Base-by-base conservation (phyloP, 2,329 filamentous ascomycete genomes). In the Penicillium sp. region DNA sequence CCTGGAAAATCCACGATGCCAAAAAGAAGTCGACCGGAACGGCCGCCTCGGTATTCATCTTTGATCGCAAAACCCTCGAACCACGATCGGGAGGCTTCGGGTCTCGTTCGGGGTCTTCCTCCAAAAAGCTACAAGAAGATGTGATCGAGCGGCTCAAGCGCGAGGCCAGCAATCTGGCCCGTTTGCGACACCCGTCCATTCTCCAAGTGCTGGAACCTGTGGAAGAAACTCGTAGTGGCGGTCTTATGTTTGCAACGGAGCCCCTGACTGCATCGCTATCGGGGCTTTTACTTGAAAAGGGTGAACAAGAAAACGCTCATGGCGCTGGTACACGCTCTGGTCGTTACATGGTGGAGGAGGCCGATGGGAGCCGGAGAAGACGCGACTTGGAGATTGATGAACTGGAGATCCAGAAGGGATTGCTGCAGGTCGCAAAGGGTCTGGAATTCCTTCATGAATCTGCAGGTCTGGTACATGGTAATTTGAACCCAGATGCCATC, bases 1-100 rank as follows among this genome's bases (percentile, higher is more conserved):
- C 93, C 57, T 99, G 95, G 95, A 96, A 92, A 79, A 95, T 99
- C 69, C 93, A 93, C 82, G 93, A 97, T 78, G 93, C 90, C 57
- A 98, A 96, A 81, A 96, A 96, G 79, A 98, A 97, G 78, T 91
- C 90, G 29, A 96, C 92, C 0, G 91, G 90, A 64, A 96, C 95
- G 73, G 76, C 88, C 8, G 95, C 89, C 54, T 97, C 93, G 16
- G 87, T 98, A 64, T 99, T 98, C 69, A 87, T 98, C 63, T 97
- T 98, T 73, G 95, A 99, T 64, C 88, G 87, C 72, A 96, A 96
- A 77, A 85, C 86, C 1, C 80, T 99, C 53, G 93, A 97, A 56
- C 79, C 85, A 10, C 83, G 88, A 57, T 82, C 84, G 16, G 83
- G 80, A 48, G 84, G 85, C 7, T 77, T 91, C 46, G 82, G 84